Evolutionary conservation across 2,329 filamentous ascomycete genomes (phyloP), one percentile per base, ranked within the genome.

Genomic region (Aspergillus sp.): DNA sequence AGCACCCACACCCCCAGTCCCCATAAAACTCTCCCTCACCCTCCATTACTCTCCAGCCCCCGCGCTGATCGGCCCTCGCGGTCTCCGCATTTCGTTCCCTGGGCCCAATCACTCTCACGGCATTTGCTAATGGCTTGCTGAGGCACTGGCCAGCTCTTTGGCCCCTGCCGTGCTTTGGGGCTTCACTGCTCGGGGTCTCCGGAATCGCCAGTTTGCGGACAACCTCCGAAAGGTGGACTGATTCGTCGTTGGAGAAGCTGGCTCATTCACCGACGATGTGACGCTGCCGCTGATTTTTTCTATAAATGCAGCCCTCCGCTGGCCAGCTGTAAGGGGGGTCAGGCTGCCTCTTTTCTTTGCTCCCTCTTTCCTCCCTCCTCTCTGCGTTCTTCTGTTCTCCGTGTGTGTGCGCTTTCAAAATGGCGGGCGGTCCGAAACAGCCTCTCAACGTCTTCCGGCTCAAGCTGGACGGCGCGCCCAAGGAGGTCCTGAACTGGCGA

Each of bases 401-500:
- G 17, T 13, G 34, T 34, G 46, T 15, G 11, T 37, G 1, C 34
- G 1, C 34, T 37, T n/a, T 37, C 20, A 50, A 42, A 11, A 74
- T 74, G 72, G 72, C 71, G 64, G 75, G 58, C 78, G 90, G 72
- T 46, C 64, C 67, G 12, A 58, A 58, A 27, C 20, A 51, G 12
- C 56, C 56, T 8, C 12, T 58, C n/a, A 58, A 58, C 41, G 42
- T 58, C 37, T 58, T 58, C 49, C 45, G 40, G 7, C 46, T 58
- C 24, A 46, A 34, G 20, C 13, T 24, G 3, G 45, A 22, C 8
- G n/a, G 83, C 58, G 88, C 90, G 59, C 89, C 89, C 4, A 82
- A 82, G 55, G 84, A 89, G 68, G 83, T 87, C 61, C 84, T 91
- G 72, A 93, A 93, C 76, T 91, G 88, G 88, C 81, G 85, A 45